Percentiles rank a stretch among this genome's conserved stretches.
phyloP scores from a whole-genome alignment of 2,329 filamentous ascomycete genomes.

The Colletotrichum sansevieriae region DNA sequence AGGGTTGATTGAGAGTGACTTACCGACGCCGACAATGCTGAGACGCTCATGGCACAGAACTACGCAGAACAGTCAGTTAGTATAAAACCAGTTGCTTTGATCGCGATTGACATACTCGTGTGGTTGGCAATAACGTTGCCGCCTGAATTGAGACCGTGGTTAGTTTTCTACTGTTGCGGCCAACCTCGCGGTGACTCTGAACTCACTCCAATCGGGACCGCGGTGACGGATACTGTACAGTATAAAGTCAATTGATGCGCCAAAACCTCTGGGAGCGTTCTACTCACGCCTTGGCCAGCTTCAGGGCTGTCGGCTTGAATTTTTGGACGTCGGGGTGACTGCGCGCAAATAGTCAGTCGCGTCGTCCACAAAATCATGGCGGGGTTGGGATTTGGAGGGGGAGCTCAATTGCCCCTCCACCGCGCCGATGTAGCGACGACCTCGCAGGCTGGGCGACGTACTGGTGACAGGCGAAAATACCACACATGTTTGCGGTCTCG shows the following conservation, averaged over 20 bases:
- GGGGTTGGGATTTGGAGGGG: slow-evolving; percentile 47
- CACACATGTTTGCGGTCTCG: slow-evolving; percentile 80
- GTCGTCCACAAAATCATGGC: slow-evolving; percentile 46
- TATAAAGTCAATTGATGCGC: slow-evolving; percentile 55
- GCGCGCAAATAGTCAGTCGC: slow-evolving; percentile 44
- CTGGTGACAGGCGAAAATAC: slow-evolving; percentile 96
- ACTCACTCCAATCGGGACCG: slow-evolving; percentile 98
- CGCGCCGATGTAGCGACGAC: slow-evolving; percentile 38
- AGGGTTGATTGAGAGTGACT: slow-evolving; percentile 51
- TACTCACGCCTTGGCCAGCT: slow-evolving; percentile 92
- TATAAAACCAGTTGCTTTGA: neutral
- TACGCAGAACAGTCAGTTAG: slow-evolving; percentile 56
- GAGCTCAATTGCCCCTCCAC: slow-evolving; percentile 54
- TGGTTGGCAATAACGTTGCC: slow-evolving; percentile 91
- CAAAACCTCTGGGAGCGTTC: slow-evolving; percentile 17
- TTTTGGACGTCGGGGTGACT: slow-evolving; percentile 94
- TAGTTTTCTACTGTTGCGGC: slow-evolving; percentile 44
- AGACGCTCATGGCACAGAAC: slow-evolving; percentile 97
- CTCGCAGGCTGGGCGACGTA: slow-evolving; percentile 60
- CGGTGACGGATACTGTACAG: slow-evolving; percentile 85
- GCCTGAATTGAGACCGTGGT: slow-evolving; percentile 65
- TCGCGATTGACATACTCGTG: slow-evolving; percentile 78
- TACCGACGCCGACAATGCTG: slow-evolving; percentile 96
- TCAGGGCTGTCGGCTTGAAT: slow-evolving; percentile 95
- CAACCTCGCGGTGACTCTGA: slow-evolving; percentile 43